These are phyloP conservation scores for Arthrobotrys iridis DNA, from an alignment of 2,329 filamentous ascomycete species.

Conservation along the genomic window DNA sequence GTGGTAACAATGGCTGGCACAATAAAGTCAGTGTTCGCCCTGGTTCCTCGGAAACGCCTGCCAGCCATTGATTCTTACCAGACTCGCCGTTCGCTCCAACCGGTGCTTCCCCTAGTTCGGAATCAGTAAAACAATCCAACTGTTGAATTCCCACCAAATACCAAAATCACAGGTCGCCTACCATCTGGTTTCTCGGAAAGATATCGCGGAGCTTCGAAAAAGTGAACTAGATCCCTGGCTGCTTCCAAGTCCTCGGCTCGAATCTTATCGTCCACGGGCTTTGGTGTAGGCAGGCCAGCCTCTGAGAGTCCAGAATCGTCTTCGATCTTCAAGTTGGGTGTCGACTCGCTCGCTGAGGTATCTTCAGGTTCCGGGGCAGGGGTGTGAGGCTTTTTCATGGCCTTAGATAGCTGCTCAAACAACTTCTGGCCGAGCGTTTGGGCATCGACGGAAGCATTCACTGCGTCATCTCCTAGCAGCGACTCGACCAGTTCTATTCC, in stretches of 20 bases:
- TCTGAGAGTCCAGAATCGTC: conserved; percentile 40
- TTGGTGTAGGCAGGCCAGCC: conserved; percentile 38
- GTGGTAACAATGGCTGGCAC: conserved; percentile 22
- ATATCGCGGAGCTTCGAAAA: conserved; percentile 50
- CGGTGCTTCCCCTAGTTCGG: conserved; percentile 11
- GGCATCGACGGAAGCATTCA: conserved; percentile 34
- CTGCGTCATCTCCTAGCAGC: conserved; percentile 28
- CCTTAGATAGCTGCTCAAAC: conserved; percentile 47
- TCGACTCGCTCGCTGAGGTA: conserved; percentile 30
- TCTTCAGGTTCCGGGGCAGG: conserved; percentile 52
- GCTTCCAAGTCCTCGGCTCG: conserved; percentile 48
- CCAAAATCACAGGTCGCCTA: conserved; percentile 24
- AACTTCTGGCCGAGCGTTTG: conserved; percentile 43
- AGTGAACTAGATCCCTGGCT: conserved; percentile 49
- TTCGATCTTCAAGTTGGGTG: conserved; percentile 47
- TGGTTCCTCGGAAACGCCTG: background rate
- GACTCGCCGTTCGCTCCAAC: conserved; percentile 12
- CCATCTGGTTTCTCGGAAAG: conserved; percentile 50
- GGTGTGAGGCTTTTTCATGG: conserved; percentile 54
- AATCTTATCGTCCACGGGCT: conserved; percentile 42
- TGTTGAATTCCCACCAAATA: background rate
- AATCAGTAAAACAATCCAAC: conserved; percentile 9
- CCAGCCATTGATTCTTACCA: conserved; percentile 26
- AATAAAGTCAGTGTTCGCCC: conserved; percentile 13
- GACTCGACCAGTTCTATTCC: conserved; percentile 47